phyloP scores from a whole-genome alignment of 495 filamentous ascomycete species.

The Chlorociboria aeruginascens region DNA sequence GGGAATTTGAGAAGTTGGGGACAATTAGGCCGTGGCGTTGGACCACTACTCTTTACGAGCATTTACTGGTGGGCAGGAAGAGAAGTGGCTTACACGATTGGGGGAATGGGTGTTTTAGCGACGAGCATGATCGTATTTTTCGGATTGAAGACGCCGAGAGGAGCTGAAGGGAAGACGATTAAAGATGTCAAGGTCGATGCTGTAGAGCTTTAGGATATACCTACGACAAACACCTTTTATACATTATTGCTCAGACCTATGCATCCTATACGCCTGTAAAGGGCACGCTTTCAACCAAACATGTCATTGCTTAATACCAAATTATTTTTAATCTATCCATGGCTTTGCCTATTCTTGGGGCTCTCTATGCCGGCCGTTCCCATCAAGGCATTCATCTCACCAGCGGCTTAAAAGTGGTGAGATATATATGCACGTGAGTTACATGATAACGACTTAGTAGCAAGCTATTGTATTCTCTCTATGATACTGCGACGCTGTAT shows the following conservation, averaged over 20 bases:
- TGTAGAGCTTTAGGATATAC: neutral
- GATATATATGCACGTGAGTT: no score
- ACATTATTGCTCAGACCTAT: no score
- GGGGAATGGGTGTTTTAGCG: slow-evolving; percentile 63
- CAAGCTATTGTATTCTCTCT: no score
- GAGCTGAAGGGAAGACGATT: slow-evolving; percentile 11
- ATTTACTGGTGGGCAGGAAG: slow-evolving; percentile 98
- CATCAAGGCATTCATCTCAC: neutral
- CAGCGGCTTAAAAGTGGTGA: neutral
- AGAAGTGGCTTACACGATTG: slow-evolving; percentile 70
- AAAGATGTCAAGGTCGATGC: slow-evolving; percentile 14
- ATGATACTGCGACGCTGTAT: no score
- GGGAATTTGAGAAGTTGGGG: slow-evolving; percentile 75
- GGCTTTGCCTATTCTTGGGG: no score
- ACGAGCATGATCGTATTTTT: slow-evolving; percentile 63
- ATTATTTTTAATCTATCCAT: no score
- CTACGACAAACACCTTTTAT: no score
- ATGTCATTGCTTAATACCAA: no score
- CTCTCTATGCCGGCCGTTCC: no score
- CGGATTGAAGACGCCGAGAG: slow-evolving; percentile 40
- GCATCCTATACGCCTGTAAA: no score
- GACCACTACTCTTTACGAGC: slow-evolving; percentile 84
- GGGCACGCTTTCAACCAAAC: no score
- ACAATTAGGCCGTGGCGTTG: slow-evolving; percentile 75
- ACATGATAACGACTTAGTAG: no score